Evolutionary conservation across 2,329 filamentous ascomycete genomes (phyloP), one percentile per base, ranked within the genome.

Genomic region (Parafenestella ontariensis): DNA sequence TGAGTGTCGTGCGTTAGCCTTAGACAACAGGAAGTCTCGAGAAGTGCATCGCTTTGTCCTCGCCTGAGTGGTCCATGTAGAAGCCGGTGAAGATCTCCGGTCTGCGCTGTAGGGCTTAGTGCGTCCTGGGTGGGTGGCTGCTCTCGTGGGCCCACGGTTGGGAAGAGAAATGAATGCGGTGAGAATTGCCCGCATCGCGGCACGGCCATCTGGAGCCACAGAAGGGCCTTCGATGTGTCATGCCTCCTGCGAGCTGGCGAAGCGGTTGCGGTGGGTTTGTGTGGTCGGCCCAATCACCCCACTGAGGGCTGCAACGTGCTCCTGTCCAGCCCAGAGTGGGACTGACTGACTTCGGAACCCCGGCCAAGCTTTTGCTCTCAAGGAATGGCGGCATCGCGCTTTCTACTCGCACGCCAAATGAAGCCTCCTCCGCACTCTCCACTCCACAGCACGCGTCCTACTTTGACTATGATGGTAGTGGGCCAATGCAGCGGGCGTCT

Each of bases 391-490:
- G 52, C 57, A 61, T 53, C 51, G 54, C 55, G 44, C 53, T 51
- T 45, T 59, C 46, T 46, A 45, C 50, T 54, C 26, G 40, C 46
- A 56, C 42, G 50, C 37, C 55, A 40, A 52, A 58, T 52, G 56
- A 58, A 51, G 58, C 56, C 49, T 59, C 50, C 56, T 49, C 58
- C 59, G 56, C 54, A 46, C 51, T 15, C 43, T 47, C 36, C 49
- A 44, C 54, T 59, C 56, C 63, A 58, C 59, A 52, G 49, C 36
- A 23, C 46, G 40, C 29, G 33, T 50, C 34, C 24, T 5, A 9
- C 24, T 9, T 36, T 52, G 61, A 59, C 53, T 61, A 66, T 62
- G 65, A 66, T 53, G 59, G 45, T 54, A 37, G 50, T 39, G 59
- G 52, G 40, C 54, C 28, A 42, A 43, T 52, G 49, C 55, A 44